Conservation (phyloP, 2,329 filamentous ascomycete genomes). For the Trichophyton verrucosum region DNA sequence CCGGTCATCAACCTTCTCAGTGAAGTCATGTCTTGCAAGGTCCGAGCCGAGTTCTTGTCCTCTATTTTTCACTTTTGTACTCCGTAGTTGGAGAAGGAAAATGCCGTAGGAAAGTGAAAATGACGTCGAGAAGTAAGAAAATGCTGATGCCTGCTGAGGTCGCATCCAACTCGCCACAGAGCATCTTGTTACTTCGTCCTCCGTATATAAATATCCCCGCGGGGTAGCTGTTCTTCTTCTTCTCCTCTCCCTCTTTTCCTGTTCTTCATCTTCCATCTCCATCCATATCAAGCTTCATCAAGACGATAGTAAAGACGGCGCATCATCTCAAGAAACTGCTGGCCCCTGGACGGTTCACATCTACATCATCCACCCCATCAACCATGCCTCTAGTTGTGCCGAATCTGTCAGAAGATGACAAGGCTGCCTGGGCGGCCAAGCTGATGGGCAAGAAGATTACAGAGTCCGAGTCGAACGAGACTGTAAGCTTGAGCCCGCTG, state of each 20-base stretch:
- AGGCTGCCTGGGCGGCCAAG: constrained; percentile 33
- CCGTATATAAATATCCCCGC: not conserved
- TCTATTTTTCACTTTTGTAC: no score
- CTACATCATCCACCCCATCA: constrained; percentile 1
- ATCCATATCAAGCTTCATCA: not conserved
- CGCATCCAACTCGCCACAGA: constrained; percentile 1
- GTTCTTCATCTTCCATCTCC: not conserved
- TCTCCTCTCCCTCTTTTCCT: not conserved
- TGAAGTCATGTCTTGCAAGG: not conserved
- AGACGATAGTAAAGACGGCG: not conserved
- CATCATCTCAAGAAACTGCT: not conserved
- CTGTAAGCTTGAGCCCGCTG: not conserved
- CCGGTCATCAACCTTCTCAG: not conserved
- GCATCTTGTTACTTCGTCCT: no score
- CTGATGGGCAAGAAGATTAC: constrained; percentile 36
- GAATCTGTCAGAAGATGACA: constrained; percentile 27
- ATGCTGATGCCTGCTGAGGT: constrained; percentile 2
- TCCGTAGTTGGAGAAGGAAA: no score
- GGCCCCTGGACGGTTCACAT: not conserved
- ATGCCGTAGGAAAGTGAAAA: not conserved
- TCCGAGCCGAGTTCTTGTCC: not conserved
- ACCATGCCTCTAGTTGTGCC: constrained; percentile 39
- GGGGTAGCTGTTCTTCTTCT: not conserved
- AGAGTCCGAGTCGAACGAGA: constrained; percentile 20
- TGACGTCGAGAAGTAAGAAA: not conserved